Conservation (phyloP, 805 yeast genomes). For the Saturnispora sekii region DNA sequence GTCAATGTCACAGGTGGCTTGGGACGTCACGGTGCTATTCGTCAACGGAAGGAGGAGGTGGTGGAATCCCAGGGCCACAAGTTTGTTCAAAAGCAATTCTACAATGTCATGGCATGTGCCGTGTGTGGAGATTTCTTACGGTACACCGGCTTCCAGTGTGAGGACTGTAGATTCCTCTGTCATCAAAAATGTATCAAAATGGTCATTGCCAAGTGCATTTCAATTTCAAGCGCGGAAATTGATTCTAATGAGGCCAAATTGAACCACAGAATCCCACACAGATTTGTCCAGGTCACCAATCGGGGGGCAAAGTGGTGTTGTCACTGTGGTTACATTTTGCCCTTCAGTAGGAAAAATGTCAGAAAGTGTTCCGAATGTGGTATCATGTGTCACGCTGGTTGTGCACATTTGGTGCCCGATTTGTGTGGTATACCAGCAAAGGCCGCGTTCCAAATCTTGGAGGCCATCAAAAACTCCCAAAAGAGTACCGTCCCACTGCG, state of each 20-base stretch:
- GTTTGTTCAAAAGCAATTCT: slow-evolving; percentile 89
- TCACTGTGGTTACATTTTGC: slow-evolving; percentile 94
- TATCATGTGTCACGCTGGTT: slow-evolving; percentile 84
- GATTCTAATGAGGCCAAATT: slow-evolving; percentile 71
- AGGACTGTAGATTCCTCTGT: slow-evolving; percentile 71
- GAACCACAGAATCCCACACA: slow-evolving; percentile 94
- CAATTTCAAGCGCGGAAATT: slow-evolving; percentile 59
- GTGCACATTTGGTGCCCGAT: slow-evolving; percentile 94
- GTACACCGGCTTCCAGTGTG: slow-evolving; percentile 79
- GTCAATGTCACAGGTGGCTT: slow-evolving; percentile 50
- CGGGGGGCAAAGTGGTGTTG: slow-evolving; percentile 99
- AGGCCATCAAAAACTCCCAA: slow-evolving; percentile 71
- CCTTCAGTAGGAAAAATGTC: slow-evolving; percentile 90
- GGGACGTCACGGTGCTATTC: slow-evolving; percentile 96
- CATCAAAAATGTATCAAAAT: slow-evolving; percentile 74
- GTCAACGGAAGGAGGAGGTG: slow-evolving; percentile 84
- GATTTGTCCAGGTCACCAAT: slow-evolving; percentile 86
- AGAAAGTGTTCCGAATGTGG: slow-evolving; percentile 93
- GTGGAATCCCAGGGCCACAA: slow-evolving; percentile 96
- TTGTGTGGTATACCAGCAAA: slow-evolving; percentile 99
- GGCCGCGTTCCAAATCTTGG: slow-evolving; percentile 81
- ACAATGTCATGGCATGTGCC: slow-evolving; percentile 95
- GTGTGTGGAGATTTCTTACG: slow-evolving; percentile 92
- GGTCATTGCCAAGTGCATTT: slow-evolving; percentile 76
- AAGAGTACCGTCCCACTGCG: background rate